phyloP scores from a whole-genome alignment of 2,329 filamentous ascomycete species.

The Fusarium sp. region DNA sequence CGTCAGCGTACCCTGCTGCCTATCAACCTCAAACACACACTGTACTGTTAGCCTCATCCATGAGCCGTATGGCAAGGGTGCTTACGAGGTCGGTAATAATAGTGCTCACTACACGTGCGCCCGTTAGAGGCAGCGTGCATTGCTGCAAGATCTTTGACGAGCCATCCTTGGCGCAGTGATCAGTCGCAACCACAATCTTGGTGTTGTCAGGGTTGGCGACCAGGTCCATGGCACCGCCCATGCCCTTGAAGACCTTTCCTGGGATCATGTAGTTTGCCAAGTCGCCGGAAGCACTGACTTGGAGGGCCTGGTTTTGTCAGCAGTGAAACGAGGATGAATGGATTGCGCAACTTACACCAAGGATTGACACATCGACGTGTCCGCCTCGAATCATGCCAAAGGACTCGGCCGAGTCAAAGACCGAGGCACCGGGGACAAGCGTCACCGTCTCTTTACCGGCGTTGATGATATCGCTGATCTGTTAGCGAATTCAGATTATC shows the following conservation, averaged over 20 bases:
- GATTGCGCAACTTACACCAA: slow-evolving; percentile 61
- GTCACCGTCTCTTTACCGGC: slow-evolving; percentile 90
- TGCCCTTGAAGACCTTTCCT: slow-evolving; percentile 87
- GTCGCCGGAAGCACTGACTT: slow-evolving; percentile 81
- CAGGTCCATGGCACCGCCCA: slow-evolving; percentile 81
- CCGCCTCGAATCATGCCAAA: slow-evolving; percentile 90
- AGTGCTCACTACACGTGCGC: slow-evolving; percentile 72
- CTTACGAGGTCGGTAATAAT: slow-evolving; percentile 78
- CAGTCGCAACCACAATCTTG: slow-evolving; percentile 76
- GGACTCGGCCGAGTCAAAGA: slow-evolving; percentile 82
- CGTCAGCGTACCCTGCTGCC: slow-evolving; percentile 67
- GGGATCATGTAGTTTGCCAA: slow-evolving; percentile 92
- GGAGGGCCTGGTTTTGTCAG: slow-evolving; percentile 63
- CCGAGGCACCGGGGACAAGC: slow-evolving; percentile 76
- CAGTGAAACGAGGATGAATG: not conserved
- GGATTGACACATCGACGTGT: slow-evolving; percentile 83
- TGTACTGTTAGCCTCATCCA: slow-evolving; percentile 42
- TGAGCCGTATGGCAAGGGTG: not conserved
- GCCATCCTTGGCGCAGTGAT: slow-evolving; percentile 75
- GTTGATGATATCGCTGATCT: slow-evolving; percentile 75
- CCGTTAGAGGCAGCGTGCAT: slow-evolving; percentile 72
- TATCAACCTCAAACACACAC: slow-evolving; percentile 76
- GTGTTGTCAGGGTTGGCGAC: slow-evolving; percentile 75
- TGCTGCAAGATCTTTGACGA: slow-evolving; percentile 71
- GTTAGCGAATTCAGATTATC: slow-evolving; percentile 9